Percentiles rank a stretch among this genome's conserved stretches.
These are phyloP conservation scores for Batrachochytrium dendrobatidis DNA, from an alignment of 371 early-diverging fungal genomes.

Conservation along the genomic window DNA sequence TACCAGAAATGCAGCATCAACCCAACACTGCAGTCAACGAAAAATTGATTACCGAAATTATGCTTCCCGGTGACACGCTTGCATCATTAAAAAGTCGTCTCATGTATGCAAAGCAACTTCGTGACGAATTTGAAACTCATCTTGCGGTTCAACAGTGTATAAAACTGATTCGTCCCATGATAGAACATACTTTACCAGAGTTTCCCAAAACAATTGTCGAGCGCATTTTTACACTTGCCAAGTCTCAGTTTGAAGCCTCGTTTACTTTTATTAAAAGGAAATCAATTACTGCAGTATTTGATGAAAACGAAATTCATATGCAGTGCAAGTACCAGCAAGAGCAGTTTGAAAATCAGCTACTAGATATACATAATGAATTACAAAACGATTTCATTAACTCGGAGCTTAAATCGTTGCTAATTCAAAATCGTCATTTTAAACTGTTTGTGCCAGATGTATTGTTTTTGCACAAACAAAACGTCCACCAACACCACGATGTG, in stretches of 20 bases:
- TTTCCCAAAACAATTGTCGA: neutral
- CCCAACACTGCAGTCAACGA: neutral
- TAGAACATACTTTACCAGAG: neutral
- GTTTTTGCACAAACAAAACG: neutral
- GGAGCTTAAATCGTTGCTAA: conserved; percentile 4
- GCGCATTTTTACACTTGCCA: neutral
- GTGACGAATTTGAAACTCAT: conserved; percentile 1
- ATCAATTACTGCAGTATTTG: too few relatives aligned
- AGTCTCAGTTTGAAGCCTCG: neutral
- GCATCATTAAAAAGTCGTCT: neutral
- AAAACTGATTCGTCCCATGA: neutral
- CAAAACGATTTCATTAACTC: conserved; percentile 7
- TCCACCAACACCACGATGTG: neutral
- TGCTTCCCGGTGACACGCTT: neutral
- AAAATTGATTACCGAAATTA: conserved; percentile 1
- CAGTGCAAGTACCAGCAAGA: neutral
- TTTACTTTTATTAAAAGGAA: neutral
- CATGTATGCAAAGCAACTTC: neutral
- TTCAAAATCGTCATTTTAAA: conserved; percentile 2
- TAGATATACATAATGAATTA: neutral
- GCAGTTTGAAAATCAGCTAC: neutral
- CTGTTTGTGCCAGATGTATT: neutral
- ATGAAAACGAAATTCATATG: neutral
- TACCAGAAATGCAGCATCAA: neutral
- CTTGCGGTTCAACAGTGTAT: neutral